Conservation (phyloP, 176 grass and related monocot species). For the Avena insularis region DNA sequence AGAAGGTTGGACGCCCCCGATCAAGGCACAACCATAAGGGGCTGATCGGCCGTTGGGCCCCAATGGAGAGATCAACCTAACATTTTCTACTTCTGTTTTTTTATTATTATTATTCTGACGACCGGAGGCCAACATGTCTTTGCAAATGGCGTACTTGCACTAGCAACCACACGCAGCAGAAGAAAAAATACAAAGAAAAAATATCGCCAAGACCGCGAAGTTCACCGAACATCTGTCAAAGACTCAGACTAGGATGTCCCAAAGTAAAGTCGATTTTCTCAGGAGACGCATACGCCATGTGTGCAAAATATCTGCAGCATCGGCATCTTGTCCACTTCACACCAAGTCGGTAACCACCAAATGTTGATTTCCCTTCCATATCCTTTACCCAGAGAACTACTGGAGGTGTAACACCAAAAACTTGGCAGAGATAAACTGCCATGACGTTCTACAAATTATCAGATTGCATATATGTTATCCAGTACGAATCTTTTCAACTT, state of each 20-base stretch:
- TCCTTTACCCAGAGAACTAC: not conserved
- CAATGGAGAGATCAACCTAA: too few species aligned
- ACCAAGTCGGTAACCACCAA: not conserved
- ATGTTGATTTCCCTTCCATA: not conserved
- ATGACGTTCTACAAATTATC: not conserved
- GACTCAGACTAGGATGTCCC: not conserved
- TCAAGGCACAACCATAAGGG: too few species aligned
- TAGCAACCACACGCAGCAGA: not conserved
- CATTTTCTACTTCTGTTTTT: not conserved
- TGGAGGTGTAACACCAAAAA: not conserved
- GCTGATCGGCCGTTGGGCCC: too few species aligned
- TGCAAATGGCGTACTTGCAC: not conserved
- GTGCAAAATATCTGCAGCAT: conserved; percentile 1
- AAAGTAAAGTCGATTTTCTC: not conserved
- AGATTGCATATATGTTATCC: not conserved
- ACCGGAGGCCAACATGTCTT: not conserved
- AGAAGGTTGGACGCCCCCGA: too few species aligned
- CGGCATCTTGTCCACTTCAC: conserved; percentile 10
- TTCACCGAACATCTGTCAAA: not conserved
- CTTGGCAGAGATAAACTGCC: not conserved
- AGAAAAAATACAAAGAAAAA: not conserved
- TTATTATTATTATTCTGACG: too few species aligned
- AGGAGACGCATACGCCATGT: not conserved
- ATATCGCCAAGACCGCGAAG: not conserved
- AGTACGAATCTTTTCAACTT: not conserved